Evolutionary conservation across 306 rosid genomes (phyloP).

Genomic region (Ormosia emarginata): DNA sequence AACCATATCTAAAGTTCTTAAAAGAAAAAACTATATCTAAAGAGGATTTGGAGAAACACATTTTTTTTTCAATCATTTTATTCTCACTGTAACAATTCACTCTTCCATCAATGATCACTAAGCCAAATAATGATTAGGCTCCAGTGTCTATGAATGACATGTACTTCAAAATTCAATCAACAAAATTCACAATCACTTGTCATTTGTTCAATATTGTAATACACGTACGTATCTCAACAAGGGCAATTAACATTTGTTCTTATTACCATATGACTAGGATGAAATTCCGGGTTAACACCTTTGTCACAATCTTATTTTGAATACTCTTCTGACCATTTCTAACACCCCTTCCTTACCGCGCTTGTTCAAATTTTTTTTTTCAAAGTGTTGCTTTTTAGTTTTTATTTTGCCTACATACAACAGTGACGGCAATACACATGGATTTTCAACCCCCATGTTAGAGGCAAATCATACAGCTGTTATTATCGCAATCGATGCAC

Average conservation of each 20-base stretch:
- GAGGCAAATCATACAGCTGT: constrained; percentile 31
- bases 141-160: background rate
- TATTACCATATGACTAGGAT: background rate
- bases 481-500: constrained; percentile 32
- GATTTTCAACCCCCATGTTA: background rate
- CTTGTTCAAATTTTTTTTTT: background rate
- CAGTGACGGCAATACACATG: background rate
- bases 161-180: background rate
- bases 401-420: background rate
- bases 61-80: background rate
- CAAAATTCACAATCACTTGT: background rate
- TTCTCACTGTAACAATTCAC: background rate
- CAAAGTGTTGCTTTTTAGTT: background rate
- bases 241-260: background rate
- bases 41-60: background rate
- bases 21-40: no score
- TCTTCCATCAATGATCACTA: background rate
- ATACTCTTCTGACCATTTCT: no score
- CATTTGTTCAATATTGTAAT: background rate
- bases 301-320: no score
- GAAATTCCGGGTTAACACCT: no score
- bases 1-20: no score
- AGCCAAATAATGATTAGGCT: background rate
- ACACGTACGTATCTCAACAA: no score
- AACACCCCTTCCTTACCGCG: background rate